These are phyloP conservation scores for Hericium alpestre DNA, from an alignment of 768 basidiomycete genomes.

Conservation along the genomic window DNA sequence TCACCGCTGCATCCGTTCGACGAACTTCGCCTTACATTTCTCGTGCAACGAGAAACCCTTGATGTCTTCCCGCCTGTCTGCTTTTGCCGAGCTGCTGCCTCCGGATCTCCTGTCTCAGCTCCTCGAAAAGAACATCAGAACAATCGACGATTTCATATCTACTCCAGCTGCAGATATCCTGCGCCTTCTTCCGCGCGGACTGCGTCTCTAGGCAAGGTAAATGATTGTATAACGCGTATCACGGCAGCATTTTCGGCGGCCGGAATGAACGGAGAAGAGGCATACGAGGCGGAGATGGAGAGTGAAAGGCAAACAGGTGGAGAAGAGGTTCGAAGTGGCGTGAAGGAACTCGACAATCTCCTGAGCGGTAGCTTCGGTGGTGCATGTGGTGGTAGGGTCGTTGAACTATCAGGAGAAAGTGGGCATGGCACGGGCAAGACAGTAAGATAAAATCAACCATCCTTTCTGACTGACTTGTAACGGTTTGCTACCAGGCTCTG, in stretches of 20 bases:
- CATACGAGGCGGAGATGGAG: slow-evolving; percentile 15
- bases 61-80: slow-evolving; percentile 3
- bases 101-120: slow-evolving; percentile 4
- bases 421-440: slow-evolving; percentile 52
- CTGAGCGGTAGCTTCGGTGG: slow-evolving; percentile 36
- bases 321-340: slow-evolving; percentile 23
- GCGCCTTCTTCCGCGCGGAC: slow-evolving; percentile 5
- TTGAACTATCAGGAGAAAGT: slow-evolving; percentile 60
- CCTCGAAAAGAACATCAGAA: slow-evolving; percentile 7
- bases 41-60: neutral
- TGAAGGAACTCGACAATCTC: slow-evolving; percentile 41
- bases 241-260: slow-evolving; percentile 1
- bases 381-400: slow-evolving; percentile 28
- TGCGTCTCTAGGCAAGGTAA: slow-evolving; percentile 7
- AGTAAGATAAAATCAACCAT: slow-evolving; percentile 28
- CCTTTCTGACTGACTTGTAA: neutral
- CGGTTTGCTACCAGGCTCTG: slow-evolving; percentile 36
- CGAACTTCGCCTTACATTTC: too few species aligned
- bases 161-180: slow-evolving; percentile 1
- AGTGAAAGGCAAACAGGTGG: slow-evolving; percentile 17
- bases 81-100: slow-evolving; percentile 6
- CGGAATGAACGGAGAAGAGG: slow-evolving; percentile 20
- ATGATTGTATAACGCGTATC: slow-evolving; percentile 5
- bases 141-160: slow-evolving; percentile 8
- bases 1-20: too few species aligned